Conservation (phyloP, 2,329 filamentous ascomycete genomes). For the Colletotrichum destructivum region DNA sequence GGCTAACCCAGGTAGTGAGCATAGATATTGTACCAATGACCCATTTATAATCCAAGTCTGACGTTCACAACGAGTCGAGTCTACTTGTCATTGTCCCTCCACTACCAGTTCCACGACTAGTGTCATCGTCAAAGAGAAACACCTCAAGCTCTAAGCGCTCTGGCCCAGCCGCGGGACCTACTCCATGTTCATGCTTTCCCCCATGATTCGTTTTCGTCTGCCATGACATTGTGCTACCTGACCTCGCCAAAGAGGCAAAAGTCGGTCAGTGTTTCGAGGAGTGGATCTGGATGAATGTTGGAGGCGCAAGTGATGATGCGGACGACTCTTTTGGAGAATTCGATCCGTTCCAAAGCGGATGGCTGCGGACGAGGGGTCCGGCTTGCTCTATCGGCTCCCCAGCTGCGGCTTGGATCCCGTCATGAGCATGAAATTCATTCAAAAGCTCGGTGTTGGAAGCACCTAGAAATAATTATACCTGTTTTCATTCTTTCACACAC, state of each 20-base stretch:
- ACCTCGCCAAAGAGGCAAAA: not conserved
- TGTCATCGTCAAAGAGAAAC: constrained; percentile 1
- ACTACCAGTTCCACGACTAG: not conserved
- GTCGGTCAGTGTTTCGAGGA: constrained; percentile 26
- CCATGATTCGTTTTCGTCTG: constrained; percentile 26
- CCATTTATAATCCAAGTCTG: not conserved
- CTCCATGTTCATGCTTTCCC: constrained; percentile 1
- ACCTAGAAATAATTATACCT: not conserved
- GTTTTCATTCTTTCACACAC: not conserved
- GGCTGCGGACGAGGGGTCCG: not conserved
- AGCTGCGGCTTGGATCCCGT: not conserved
- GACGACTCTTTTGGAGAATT: constrained; percentile 25
- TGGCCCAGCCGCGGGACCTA: constrained; percentile 5
- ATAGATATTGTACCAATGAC: constrained; percentile 9
- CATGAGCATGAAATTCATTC: constrained; percentile 5
- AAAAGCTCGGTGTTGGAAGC: constrained; percentile 36
- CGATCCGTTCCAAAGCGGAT: not conserved
- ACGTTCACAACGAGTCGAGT: constrained; percentile 21
- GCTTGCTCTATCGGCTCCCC: not conserved
- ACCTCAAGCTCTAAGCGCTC: constrained; percentile 10
- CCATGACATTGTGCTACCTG: constrained; percentile 12
- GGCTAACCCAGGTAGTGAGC: not conserved
- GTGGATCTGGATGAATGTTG: constrained; percentile 29
- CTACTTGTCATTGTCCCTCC: constrained; percentile 27
- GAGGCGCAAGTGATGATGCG: constrained; percentile 41